Conservation (phyloP, 176 grass and related monocot genomes). For the Coix lacrymajobi region DNA sequence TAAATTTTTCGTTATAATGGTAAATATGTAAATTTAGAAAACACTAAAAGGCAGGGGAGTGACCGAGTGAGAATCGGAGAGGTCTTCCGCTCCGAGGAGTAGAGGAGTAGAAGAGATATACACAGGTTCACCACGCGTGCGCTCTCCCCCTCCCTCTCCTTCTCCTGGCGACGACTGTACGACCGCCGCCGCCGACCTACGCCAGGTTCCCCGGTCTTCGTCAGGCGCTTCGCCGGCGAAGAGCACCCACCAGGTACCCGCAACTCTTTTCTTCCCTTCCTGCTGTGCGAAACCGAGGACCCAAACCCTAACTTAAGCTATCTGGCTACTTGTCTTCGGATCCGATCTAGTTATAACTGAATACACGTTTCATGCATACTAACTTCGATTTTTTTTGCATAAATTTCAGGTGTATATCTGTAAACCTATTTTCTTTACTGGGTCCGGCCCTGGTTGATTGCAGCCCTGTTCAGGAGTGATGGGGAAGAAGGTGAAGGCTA, state of each 20-base stretch:
- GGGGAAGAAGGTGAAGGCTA: slow-evolving; percentile 8
- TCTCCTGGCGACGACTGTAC: background rate
- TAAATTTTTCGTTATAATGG: too few species aligned
- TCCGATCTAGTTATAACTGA: background rate
- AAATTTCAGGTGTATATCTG: background rate
- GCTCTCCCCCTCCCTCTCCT: background rate
- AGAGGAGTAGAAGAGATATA: background rate
- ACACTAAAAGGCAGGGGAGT: too few species aligned
- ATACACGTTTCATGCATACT: background rate
- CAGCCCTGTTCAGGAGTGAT: background rate
- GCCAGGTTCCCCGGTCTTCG: background rate
- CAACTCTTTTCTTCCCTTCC: background rate
- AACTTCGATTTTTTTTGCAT: background rate
- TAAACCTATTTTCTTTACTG: background rate
- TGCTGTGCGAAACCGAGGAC: background rate
- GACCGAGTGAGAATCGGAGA: background rate
- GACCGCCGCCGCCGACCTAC: background rate
- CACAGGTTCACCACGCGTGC: background rate
- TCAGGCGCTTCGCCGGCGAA: background rate
- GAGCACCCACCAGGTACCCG: background rate
- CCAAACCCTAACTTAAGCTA: background rate
- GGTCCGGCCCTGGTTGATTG: background rate
- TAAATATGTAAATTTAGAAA: too few species aligned
- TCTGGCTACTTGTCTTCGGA: background rate
- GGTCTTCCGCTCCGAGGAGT: background rate